Conservation (phyloP, 768 basidiomycete genomes). For the Boletus fagicola region DNA sequence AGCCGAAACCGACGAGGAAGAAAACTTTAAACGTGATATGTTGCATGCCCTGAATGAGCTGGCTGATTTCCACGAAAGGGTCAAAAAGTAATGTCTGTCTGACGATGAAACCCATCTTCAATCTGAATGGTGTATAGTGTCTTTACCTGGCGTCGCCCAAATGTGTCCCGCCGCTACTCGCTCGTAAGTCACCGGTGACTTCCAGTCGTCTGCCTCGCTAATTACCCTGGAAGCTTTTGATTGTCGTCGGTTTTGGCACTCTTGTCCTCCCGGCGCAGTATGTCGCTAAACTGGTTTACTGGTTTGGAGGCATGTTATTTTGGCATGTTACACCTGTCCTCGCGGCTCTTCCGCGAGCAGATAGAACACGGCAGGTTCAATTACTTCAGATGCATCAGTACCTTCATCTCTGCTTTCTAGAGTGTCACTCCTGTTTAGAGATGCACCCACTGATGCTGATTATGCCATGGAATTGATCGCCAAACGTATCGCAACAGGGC, state of each 20-base stretch:
- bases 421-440: slow-evolving; percentile 44
- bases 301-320: slow-evolving; percentile 49
- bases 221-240: slow-evolving; percentile 31
- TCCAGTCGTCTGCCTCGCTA: not conserved
- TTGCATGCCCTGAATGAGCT: slow-evolving; percentile 45
- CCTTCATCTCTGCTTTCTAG: slow-evolving; percentile 30
- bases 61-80: slow-evolving; percentile 60
- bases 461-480: slow-evolving; percentile 71
- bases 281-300: slow-evolving; percentile 46
- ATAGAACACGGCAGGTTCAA: slow-evolving; percentile 44
- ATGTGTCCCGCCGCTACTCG: slow-evolving; percentile 48
- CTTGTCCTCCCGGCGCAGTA: slow-evolving; percentile 49
- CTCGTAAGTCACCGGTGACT: slow-evolving; percentile 35
- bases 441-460: slow-evolving; percentile 66
- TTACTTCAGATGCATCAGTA: not conserved
- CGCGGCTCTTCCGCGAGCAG: slow-evolving; percentile 46
- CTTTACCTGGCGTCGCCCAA: slow-evolving; percentile 64
- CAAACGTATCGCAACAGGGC: slow-evolving; percentile 53
- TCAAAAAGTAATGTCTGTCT: slow-evolving; percentile 51
- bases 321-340: slow-evolving; percentile 65
- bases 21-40: slow-evolving; percentile 42
- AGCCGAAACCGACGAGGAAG: slow-evolving; percentile 27
- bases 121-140: slow-evolving; percentile 39
- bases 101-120: not conserved
- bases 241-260: slow-evolving; percentile 39